Evolutionary conservation across 495 filamentous ascomycete species (phyloP), one percentile per base, ranked within the genome.

Genomic region (Pyrenula massariospora): DNA sequence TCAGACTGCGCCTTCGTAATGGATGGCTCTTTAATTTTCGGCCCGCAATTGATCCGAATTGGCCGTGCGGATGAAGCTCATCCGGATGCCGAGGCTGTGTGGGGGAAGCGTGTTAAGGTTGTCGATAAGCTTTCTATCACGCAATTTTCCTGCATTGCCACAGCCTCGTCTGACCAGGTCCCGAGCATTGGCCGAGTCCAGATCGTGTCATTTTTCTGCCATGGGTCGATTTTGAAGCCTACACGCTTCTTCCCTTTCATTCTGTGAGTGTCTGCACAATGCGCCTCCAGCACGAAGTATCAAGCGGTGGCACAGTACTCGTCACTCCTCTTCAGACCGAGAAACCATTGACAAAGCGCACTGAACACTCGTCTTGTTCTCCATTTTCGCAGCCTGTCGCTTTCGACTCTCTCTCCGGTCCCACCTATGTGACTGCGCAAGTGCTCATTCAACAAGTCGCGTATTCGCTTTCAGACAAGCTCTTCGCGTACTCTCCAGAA

Each of bases 401-500:
- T 19, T 70, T 86, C 36, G 68, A 52, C 50, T 52, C 86, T 65
- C 85, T 98, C 68, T 82, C 77, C 52, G 94, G 93, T 50, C 89
- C 89, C 54, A 91, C 87, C 42, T 98, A 98, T 77, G 76, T 87
- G 48, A 96, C 91, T 25, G 84, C 89, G 50, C 94, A 97, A 71
- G 82, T 86, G 21, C 78, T 98, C 56, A 86, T 96, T 57, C 94
- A 98, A 73, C 93, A 98, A 71, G 90, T 95, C 57, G 87, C 93
- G 54, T 97, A 95, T 70, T 74, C 86, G 53, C 79, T 98, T 57
- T 95, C 89, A 57, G 90, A 96, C 75, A 94, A 93, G 74, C 82
- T 97, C 69, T 98, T 95, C 73, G 87, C 91, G 36, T 96, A 95
- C 73, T 96, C 94, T 15, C 90, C 91, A 10, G 87, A 95, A 62